Evolutionary conservation across 228 moss, liverwort and hornwort genomes (phyloP), one percentile per base, ranked within the genome.

Genomic region (Sphagnum magellanicum): DNA sequence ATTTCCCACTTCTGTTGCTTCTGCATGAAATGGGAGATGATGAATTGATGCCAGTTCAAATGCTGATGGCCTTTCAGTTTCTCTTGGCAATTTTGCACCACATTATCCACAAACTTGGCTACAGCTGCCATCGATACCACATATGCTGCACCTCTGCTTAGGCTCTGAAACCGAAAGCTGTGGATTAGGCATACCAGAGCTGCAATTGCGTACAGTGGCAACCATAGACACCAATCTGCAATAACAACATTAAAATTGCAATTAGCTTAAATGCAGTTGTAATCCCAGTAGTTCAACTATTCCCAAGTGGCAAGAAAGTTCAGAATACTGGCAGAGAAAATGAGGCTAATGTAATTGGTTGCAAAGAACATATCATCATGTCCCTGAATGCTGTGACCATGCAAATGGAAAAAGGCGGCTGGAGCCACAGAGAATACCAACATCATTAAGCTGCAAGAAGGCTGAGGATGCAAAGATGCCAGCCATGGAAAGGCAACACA

Each of bases 401-500:
- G 64, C 13, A 14, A 8, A 13, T 13, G 14, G 8, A 13, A 50
- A 11, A 50, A 10, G 9, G 61, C 16, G 3, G 32, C 32, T 32
- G 6, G 52, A 8, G 66, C 6, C 15, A 51, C 5, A 67, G 51
- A 52, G 67, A 50, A 62, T 70, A 78, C 78, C 81, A 70, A 67
- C 48, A 60, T 81, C 78, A 71, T 68, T 71, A 49, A 72, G 49
- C 8, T 72, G 57, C 71, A 78, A 73, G 6, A 70, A 73, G 50
- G 70, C 71, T 49, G 81, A 78, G 53, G 73, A 84, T 1, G 55
- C 49, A 67, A 75, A 78, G 10, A 76, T 48, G 6, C 63, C 16
- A 61, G 81, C 67, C 74, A 84, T 78, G 46, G 71, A 81, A 65
- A 81, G 75, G 14, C 75, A 84, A 4, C 73, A 68, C 0, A 32